Base-by-base conservation (phyloP, 257 asterid species). In the Fraxinus pennsylvanica region DNA sequence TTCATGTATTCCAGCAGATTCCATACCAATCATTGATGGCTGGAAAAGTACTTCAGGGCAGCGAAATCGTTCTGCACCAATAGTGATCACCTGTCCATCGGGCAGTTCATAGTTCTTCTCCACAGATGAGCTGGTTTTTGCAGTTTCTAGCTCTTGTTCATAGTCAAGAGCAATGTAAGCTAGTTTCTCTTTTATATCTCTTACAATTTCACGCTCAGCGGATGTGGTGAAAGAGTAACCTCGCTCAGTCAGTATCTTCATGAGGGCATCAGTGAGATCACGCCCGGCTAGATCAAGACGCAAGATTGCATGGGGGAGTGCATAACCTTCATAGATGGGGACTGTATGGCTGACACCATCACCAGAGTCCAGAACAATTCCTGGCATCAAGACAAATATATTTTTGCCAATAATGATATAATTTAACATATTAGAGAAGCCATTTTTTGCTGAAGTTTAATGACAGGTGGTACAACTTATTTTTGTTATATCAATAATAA, bases 1-100 rank as follows among this genome's bases (percentile, higher is more conserved):
- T 35, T 86, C 90, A 5, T 86, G 90, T 70, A 87, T 87, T 0
- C 88, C 90, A 32, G 90, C 88, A 81, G 90, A 72, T 82, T 86
- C 90, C 88, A 86, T 84, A 41, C 88, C 90, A 15, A 87, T 82
- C 90, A 87, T 82, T 2, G 90, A 84, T 3, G 90, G 90, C 81
- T 87, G 90, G 88, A 87, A 87, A 68, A 87, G 87, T 35, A 87
- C 90, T 76, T 87, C 90, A 33, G 90, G 90, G 84, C 90, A 87
- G 2, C 90, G 77, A 83, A 86, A 86, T 17, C 90, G 36, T 39
- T 86, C 90, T 0, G 90, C 90, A 4, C 90, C 90, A 39, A 86
- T 86, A 33, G 90, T 86, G 82, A 86, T 86, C 74, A 86, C 88
- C 84, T 86, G 90, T 68, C 90, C 90, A 69, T 86, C 90, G 12